Evolutionary conservation across 257 asterid genomes (phyloP).

Genomic region (Jasminum sambac): DNA sequence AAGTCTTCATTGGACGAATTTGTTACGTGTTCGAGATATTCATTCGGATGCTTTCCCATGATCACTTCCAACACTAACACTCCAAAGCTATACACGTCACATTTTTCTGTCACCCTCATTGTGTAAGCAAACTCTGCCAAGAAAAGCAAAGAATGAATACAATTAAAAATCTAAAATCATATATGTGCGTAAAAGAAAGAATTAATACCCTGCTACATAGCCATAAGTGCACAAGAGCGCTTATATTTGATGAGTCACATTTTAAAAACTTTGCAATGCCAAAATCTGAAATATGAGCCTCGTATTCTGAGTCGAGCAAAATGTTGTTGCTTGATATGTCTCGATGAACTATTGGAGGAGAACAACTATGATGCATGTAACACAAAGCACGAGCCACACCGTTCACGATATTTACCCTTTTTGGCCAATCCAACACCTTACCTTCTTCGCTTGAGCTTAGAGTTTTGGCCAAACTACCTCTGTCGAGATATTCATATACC

Average conservation of each 20-base stretch:
- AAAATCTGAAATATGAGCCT: not conserved
- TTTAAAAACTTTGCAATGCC: not conserved
- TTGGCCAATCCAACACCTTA: too few relatives aligned
- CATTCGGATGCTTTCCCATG: not conserved
- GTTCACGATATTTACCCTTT: too few relatives aligned
- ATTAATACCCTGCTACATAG: conserved; percentile 1
- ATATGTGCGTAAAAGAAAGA: not conserved
- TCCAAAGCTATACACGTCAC: conserved; percentile 29
- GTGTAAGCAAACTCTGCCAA: conserved; percentile 25
- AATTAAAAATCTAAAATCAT: not conserved
- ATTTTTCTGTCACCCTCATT: conserved; percentile 20
- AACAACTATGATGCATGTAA: conserved; percentile 9
- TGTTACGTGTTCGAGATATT: not conserved
- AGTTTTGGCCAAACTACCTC: too few relatives aligned
- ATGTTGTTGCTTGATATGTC: conserved; percentile 2
- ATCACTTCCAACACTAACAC: conserved; percentile 23
- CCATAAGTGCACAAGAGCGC: not conserved
- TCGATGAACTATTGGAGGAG: conserved; percentile 4
- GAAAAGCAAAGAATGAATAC: not conserved
- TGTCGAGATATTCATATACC: too few relatives aligned
- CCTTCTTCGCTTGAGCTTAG: too few relatives aligned
- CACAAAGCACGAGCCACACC: too few relatives aligned
- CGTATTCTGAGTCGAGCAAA: conserved; percentile 22
- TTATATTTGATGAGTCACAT: not conserved
- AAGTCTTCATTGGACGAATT: not conserved